Evolutionary conservation across 208 protist genomes (phyloP), one percentile per base, ranked within the genome.

Genomic region (Leishmania arabica): DNA sequence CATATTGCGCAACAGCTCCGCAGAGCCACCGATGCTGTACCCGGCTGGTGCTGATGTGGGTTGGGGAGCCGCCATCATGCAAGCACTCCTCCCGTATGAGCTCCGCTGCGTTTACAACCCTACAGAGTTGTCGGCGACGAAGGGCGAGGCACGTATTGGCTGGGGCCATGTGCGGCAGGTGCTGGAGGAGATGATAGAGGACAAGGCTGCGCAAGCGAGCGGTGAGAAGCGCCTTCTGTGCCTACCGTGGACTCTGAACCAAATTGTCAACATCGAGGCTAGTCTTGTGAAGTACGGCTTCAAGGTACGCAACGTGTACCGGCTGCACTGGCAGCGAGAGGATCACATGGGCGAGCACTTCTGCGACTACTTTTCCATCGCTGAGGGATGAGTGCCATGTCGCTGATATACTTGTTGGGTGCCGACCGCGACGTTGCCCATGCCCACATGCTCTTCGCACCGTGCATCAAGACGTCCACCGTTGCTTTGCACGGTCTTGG

Each of bases 201-300:
- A 78, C 49, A 42, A 51, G 31, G 76, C 56, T 40, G 27, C 51
- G 69, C 49, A 49, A 42, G 31, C 8, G 70, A 13, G 64, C 65
- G 42, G 53, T 73, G 79, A 84, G 56, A 83, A 77, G 53, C 87
- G 91, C 72, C 84, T 96, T 62, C 77, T 98, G 51, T 93, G 89
- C 47, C 27, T 98, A 9, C 95, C 95, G 17, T 98, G 95, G 93
- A 98, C 95, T 47, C 85, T 96, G 56, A 82, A 96, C 47, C 95
- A 98, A 53, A 90, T 96, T 21, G 90, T 95, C n/a, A 98, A 96
- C 76, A 73, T 98, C 4, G 91, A 98, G 91, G 93, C 93, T 17
- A 97, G 93, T 70, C 82, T 98, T 0, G 65, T 98, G 15, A 95
- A 95, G 86, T 92, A 92, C 71, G 95, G 95, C 31, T 98, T 95